phyloP scores from a whole-genome alignment of 2,329 filamentous ascomycete genomes.

The Fusarium torreyae region DNA sequence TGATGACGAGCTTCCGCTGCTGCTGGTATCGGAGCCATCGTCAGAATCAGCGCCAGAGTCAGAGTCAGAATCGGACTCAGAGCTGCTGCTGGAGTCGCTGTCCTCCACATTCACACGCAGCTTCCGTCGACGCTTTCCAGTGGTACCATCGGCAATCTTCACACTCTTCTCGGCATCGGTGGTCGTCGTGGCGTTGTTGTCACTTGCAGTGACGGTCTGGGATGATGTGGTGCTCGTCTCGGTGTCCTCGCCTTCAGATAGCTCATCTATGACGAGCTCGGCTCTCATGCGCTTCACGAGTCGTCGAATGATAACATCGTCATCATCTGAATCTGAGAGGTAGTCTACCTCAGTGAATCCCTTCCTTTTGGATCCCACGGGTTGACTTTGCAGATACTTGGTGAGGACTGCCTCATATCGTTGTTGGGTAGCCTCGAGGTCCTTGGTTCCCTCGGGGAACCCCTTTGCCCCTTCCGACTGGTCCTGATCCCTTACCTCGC shows the following conservation, averaged over 20 bases:
- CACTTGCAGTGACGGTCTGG: conserved; percentile 50
- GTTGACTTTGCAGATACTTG: conserved; percentile 59
- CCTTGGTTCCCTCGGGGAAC: conserved; percentile 66
- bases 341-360: conserved; percentile 69
- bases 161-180: conserved; percentile 57
- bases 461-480: conserved; percentile 64
- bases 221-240: conserved; percentile 53
- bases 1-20: conserved; percentile 55
- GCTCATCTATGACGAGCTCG: conserved; percentile 69
- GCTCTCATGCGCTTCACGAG: conserved; percentile 75
- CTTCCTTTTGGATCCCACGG: conserved; percentile 62
- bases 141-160: conserved; percentile 62
- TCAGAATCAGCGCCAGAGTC: conserved; percentile 56
- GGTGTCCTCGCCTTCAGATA: conserved; percentile 65
- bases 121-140: conserved; percentile 67
- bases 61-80: conserved; percentile 54
- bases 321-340: conserved; percentile 64
- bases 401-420: conserved; percentile 70
- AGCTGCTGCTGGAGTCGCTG: conserved; percentile 56
- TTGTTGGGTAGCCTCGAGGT: conserved; percentile 65
- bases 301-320: conserved; percentile 66
- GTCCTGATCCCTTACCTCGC: conserved; percentile 72
- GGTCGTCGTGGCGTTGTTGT: conserved; percentile 45
- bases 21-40: conserved; percentile 53
- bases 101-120: conserved; percentile 63